Conservation (phyloP, 305 asterid species). For the Fraxinus ornus region DNA sequence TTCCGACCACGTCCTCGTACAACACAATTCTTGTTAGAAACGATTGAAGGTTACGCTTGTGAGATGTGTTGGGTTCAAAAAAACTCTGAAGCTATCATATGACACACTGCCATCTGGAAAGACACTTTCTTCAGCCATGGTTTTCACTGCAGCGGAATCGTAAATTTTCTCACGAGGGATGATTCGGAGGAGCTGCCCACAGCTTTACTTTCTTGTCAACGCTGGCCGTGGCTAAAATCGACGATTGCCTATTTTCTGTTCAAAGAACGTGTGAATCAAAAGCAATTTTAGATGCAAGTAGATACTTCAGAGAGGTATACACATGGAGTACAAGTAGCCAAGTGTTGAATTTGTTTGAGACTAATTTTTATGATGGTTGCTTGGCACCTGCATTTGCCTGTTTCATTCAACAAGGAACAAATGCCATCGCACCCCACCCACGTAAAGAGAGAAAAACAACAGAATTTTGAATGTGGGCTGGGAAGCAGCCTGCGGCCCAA, state of each 20-base stretch:
- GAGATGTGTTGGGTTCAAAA: neutral
- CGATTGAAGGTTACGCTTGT: slow-evolving; percentile 3
- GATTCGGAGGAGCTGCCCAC: slow-evolving; percentile 73
- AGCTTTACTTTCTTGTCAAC: slow-evolving; percentile 91
- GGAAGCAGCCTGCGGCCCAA: neutral
- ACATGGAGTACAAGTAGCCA: neutral
- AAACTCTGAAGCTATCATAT: neutral
- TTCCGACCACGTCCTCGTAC: slow-evolving; percentile 17
- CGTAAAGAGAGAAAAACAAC: neutral
- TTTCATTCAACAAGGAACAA: neutral
- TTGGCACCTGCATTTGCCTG: neutral
- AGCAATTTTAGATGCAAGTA: neutral
- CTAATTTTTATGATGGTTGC: neutral
- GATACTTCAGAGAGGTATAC: neutral
- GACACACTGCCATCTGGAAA: slow-evolving; percentile 14
- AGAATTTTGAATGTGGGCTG: neutral
- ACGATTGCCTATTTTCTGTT: slow-evolving; percentile 55
- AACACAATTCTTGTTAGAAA: slow-evolving; percentile 5
- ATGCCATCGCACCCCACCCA: neutral
- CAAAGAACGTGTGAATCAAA: slow-evolving; percentile 6
- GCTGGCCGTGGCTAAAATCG: slow-evolving; percentile 79
- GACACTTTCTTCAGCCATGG: slow-evolving; percentile 14
- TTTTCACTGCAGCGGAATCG: neutral
- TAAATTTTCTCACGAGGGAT: slow-evolving; percentile 26
- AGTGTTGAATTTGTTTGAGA: neutral